Evolutionary conservation across 495 filamentous ascomycete species (phyloP), one percentile per base, ranked within the genome.

Genomic region (Aspergillus sclerotiicarbonarius): DNA sequence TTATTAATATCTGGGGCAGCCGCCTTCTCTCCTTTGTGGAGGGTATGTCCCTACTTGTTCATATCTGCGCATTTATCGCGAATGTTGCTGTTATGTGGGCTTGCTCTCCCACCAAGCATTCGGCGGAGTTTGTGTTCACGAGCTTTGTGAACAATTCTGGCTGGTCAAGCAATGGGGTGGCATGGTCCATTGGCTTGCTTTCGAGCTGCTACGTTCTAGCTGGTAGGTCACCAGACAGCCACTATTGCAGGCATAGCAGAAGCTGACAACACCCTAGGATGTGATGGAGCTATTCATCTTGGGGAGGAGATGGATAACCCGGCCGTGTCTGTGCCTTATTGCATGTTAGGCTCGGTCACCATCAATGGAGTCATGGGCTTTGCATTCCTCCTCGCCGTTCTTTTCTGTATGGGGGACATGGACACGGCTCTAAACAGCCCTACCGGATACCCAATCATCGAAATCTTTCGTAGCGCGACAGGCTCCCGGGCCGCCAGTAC

Each of bases 121-220:
- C 20, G 1, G 37, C 56, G 3, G 35, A 16, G 2, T 58, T 52
- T 33, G 48, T 58, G 15, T 58, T 58, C 20, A 45, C 37, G 1
- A 32, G 12, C 3, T 52, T 58, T 35, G 4, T 29, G 13, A 58
- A 58, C 18, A 46, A 21, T 12, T 53, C 56, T 35, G 56, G 56
- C 0, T 58, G 56, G 56, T 46, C 25, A 21, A 58, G 30, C 35
- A 20, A 51, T 58, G 56, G 56, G 3, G 4, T 58, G 3, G 20
- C 56, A 6, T 58, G 56, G 56, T 53, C 8, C 19, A 33, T 58
- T 16, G 56, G 56, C 7, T 16, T 58, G 48, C 49, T 58, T 8
- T 45, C 35, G 0, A 47, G 35, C 25, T 44, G 35, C 33, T 58
- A 58, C 46, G 56, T 58, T 0, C 16, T 58, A 16, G 29, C 33